These are phyloP conservation scores for Chlamydomonas applanata DNA, from an alignment of 139 green algal species.

Conservation along the genomic window DNA sequence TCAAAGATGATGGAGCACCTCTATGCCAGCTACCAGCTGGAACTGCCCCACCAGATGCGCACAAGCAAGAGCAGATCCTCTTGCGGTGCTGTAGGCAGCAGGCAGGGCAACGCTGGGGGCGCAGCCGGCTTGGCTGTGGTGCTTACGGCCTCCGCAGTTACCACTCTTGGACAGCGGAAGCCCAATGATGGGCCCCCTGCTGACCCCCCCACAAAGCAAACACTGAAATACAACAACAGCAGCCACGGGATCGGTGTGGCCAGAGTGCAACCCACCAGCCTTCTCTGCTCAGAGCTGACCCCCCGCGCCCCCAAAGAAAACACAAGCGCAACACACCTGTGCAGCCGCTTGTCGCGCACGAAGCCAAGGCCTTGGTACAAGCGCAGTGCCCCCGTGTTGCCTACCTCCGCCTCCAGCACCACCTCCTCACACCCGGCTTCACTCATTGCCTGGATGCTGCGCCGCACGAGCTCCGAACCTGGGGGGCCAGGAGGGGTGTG, in stretches of 20 bases:
- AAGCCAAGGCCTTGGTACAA: conserved; percentile 97
- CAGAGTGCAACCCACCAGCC: background rate
- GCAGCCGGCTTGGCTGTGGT: too few species aligned
- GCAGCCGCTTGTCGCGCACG: conserved; percentile 93
- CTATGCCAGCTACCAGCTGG: background rate
- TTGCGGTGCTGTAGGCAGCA: too few species aligned
- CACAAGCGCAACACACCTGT: too few species aligned
- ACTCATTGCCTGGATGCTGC: conserved; percentile 72
- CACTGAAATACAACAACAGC: background rate
- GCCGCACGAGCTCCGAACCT: conserved; percentile 78
- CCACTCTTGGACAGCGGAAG: too few species aligned
- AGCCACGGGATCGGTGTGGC: background rate
- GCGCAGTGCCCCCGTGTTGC: conserved; percentile 85
- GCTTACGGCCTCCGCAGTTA: too few species aligned
- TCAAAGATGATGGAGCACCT: background rate
- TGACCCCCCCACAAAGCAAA: too few species aligned
- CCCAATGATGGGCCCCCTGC: too few species aligned
- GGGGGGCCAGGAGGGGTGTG: too few species aligned
- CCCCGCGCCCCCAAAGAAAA: background rate
- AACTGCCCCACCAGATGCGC: too few species aligned
- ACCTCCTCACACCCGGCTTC: conserved; percentile 76
- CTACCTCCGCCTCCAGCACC: conserved; percentile 94
- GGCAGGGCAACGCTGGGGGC: too few species aligned
- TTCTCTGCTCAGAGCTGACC: background rate
- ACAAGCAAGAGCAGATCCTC: too few species aligned